These are phyloP conservation scores for Vicia faba DNA, from an alignment of 306 rosid species.

Conservation along the genomic window DNA sequence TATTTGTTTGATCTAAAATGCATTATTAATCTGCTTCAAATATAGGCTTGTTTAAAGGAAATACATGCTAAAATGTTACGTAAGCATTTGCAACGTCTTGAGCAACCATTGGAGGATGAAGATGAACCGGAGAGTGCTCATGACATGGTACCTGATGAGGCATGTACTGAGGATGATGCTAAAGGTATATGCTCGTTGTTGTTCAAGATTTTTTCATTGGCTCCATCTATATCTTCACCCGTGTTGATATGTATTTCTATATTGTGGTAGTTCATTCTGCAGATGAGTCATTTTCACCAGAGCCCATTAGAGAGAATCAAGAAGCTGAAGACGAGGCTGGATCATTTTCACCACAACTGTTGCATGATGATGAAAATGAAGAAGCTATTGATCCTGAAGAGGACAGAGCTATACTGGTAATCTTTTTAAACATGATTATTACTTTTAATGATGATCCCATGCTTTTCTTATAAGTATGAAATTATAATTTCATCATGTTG, in stretches of 20 bases:
- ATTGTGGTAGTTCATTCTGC: constrained; percentile 25
- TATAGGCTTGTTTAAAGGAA: constrained; percentile 88
- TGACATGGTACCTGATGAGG: constrained; percentile 49
- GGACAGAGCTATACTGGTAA: constrained; percentile 76
- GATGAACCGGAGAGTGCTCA: constrained; percentile 49
- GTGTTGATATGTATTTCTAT: constrained; percentile 25
- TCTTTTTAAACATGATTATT: constrained; percentile 13
- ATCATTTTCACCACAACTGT: constrained; percentile 83
- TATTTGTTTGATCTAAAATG: constrained; percentile 7
- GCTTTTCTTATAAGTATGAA: background rate
- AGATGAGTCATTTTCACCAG: constrained; percentile 74
- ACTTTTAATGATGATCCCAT: constrained; percentile 6
- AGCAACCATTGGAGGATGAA: constrained; percentile 62
- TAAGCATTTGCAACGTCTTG: constrained; percentile 72
- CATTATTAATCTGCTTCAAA: constrained; percentile 35
- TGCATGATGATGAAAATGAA: constrained; percentile 83
- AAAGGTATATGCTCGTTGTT: constrained; percentile 49
- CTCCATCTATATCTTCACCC: constrained; percentile 13
- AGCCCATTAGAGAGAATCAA: constrained; percentile 56
- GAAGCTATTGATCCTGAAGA: constrained; percentile 93
- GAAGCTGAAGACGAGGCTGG: constrained; percentile 74
- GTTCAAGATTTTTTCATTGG: constrained; percentile 15
- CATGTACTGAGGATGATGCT: constrained; percentile 50
- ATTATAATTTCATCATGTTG: constrained; percentile 19
- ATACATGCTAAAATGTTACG: constrained; percentile 85